Percentiles rank a stretch among this genome's conserved stretches.
These are phyloP conservation scores for Salix koriyanagi DNA, from an alignment of 345 rosid species.

Conservation along the genomic window DNA sequence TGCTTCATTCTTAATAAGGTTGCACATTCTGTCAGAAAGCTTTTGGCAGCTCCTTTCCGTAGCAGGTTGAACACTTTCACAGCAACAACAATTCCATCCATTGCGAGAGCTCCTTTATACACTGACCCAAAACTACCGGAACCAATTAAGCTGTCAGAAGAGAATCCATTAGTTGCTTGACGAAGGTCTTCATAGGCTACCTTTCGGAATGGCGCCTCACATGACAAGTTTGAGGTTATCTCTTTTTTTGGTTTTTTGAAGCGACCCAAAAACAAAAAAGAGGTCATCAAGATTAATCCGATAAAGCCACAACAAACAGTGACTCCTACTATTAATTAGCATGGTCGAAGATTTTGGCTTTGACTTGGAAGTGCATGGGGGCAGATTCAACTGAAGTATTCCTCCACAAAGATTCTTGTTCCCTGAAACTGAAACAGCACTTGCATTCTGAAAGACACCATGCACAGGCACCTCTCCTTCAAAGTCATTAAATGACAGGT, in stretches of 20 bases:
- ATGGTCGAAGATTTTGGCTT: background rate
- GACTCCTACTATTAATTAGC: background rate
- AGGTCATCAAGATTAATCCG: background rate
- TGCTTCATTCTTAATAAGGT: background rate
- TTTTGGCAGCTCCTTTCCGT: background rate
- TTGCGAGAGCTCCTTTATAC: background rate
- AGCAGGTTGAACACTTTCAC: background rate
- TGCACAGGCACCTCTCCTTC: constrained; percentile 8
- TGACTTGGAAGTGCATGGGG: background rate
- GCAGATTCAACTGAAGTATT: background rate
- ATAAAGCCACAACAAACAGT: background rate
- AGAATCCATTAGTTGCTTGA: background rate
- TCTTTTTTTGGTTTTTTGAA: background rate
- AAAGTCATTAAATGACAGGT: constrained; percentile 15
- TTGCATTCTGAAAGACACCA: constrained; percentile 15
- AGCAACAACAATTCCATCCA: background rate
- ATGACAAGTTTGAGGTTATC: background rate
- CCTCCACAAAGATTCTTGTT: constrained; percentile 17
- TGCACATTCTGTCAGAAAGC: constrained; percentile 1
- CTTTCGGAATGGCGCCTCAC: background rate
- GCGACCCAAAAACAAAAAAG: background rate
- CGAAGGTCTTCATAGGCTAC: background rate
- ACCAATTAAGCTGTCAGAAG: background rate
- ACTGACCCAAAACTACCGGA: background rate
- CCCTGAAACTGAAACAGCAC: background rate